Percentiles rank a stretch among this genome's conserved stretches.
Evolutionary conservation across 345 rosid genomes (phyloP).

Genomic region (Acer negundo): DNA sequence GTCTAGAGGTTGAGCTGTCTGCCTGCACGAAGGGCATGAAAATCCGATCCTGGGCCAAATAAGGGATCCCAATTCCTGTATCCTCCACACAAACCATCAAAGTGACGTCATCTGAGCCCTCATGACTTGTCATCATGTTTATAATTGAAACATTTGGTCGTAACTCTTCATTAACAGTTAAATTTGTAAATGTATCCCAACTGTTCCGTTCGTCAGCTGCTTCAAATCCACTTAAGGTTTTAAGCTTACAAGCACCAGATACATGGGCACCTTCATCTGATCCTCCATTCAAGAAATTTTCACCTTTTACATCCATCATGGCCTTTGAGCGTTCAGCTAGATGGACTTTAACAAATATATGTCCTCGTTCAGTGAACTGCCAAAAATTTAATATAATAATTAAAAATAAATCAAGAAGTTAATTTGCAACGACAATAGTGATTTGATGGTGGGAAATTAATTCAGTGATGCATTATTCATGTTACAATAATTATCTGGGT

Average conservation of each 20-base stretch:
- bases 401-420: conserved; percentile 5
- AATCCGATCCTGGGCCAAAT: conserved; percentile 78
- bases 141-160: conserved; percentile 32
- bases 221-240: conserved; percentile 87
- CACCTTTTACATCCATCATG: conserved; percentile 35
- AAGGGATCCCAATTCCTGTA: conserved; percentile 94
- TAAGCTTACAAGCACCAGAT: conserved; percentile 39
- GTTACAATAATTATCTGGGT: neutral
- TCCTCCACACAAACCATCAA: conserved; percentile 87
- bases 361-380: conserved; percentile 96
- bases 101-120: conserved; percentile 51
- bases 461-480: neutral
- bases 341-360: conserved; percentile 89
- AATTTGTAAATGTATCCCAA: conserved; percentile 82
- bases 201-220: conserved; percentile 85
- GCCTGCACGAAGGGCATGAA: conserved; percentile 99
- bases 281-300: conserved; percentile 50
- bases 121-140: conserved; percentile 32
- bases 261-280: conserved; percentile 38
- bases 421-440: neutral
- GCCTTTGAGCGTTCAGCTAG: conserved; percentile 60
- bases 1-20: conserved; percentile 93
- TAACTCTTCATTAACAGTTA: conserved; percentile 50
- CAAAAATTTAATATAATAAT: conserved; percentile 18
- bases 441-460: neutral